Base-by-base conservation (phyloP, 371 early-diverging fungal genomes). In the Fennellomyces sp. region DNA sequence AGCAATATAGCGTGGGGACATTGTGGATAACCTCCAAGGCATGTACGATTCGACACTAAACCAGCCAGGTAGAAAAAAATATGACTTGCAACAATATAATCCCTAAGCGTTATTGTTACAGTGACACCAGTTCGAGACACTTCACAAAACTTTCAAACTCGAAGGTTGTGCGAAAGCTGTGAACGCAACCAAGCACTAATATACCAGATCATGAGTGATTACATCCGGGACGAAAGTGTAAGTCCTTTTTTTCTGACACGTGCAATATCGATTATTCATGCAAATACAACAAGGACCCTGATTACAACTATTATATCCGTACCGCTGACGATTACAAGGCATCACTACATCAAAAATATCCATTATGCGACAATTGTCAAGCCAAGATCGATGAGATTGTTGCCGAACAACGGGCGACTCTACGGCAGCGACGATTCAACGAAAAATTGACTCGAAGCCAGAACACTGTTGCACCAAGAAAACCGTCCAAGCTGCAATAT, bases 161-260 rank as follows among this genome's bases (percentile, higher is more conserved):
- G 52, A n/a, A 31, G 33, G 6, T 23, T 68, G 5, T 68, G 68
- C 27, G 56, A 68, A 31, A 45, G 27, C 35, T 68, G 68, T 30
- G 56, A 63, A 50, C 35, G 35, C 15, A 63, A 63, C 15, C 63
- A 63, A 30, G 28, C 36, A 2, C 45, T 63, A 3, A 68, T 68
- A 30, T 68, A 68, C 31, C 56, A 60, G 48, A 52, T 60, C 45
- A 68, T 68, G 68, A 63, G 60, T 21, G 63, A 68, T 19, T 68
- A 63, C 38, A 58, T 68, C 12, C 59, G 48, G 31, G 68, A 68
- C 19, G 68, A 63, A 60, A 51, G 21, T 45, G 63, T 63, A 58
- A 28, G 55, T 42, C 2, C 5, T 7, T n/a, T n/a, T n/a, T n/a
- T n/a, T n/a, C n/a, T n/a, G n/a, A n/a, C n/a, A n/a, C n/a, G n/a